Percentiles rank a stretch among this genome's conserved stretches.
Conservation (phyloP, 1,284 basidiomycete species). For the Rhodotorula sp. region DNA sequence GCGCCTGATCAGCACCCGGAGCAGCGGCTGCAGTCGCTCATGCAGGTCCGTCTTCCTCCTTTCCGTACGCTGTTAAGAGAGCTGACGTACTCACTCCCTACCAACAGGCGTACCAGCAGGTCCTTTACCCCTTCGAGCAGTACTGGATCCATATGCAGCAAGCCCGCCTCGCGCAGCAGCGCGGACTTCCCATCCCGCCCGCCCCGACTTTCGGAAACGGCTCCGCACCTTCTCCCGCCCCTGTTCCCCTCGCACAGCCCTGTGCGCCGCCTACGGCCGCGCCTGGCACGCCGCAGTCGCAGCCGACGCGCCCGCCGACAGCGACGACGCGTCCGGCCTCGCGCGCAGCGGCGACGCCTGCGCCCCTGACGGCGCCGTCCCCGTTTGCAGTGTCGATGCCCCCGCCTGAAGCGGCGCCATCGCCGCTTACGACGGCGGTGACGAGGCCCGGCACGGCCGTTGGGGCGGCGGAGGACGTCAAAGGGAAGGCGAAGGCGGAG, state of each 20-base stretch:
- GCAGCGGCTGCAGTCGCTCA: conserved; percentile 1
- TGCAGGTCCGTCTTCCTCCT: neutral
- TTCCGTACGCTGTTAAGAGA: neutral
- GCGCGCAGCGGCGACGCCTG: neutral
- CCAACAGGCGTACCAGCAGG: conserved; percentile 31
- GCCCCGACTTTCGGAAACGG: neutral
- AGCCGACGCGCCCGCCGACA: neutral
- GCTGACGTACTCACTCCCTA: neutral
- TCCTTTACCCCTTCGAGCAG: conserved; percentile 34
- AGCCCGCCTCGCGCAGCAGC: neutral
- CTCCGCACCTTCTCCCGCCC: neutral
- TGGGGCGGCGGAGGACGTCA: conserved; percentile 8
- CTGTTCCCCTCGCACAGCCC: neutral
- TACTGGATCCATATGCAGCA: conserved; percentile 22
- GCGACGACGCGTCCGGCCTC: neutral
- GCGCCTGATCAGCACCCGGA: conserved; percentile 15
- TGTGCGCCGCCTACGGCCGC: neutral
- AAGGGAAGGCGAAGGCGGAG: conserved; percentile 25
- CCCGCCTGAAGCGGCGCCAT: neutral
- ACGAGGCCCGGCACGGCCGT: neutral
- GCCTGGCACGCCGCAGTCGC: neutral
- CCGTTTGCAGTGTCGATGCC: neutral
- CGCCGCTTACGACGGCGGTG: neutral
- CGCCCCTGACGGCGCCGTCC: neutral
- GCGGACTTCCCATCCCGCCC: neutral